Conservation (phyloP, 2,329 filamentous ascomycete species). For the Trichoderma breve region DNA sequence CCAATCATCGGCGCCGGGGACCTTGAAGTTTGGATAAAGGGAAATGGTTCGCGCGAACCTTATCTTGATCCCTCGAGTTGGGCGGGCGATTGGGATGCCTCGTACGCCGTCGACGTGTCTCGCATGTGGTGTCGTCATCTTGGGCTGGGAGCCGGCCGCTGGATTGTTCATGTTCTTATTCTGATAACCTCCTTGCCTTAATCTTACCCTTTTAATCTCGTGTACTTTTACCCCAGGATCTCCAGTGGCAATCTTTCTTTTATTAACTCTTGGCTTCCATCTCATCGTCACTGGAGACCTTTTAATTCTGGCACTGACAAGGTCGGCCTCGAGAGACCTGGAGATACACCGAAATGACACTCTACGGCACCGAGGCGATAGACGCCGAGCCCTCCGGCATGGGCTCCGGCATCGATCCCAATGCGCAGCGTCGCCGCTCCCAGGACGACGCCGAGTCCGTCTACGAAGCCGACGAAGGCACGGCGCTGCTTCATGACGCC, state of each 20-base stretch:
- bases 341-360: background rate
- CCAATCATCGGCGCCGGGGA: background rate
- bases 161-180: background rate
- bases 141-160: background rate
- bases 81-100: background rate
- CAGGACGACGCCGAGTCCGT: background rate
- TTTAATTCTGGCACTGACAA: background rate
- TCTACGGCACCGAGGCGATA: background rate
- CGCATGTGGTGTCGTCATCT: slow-evolving; percentile 10
- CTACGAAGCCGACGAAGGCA: slow-evolving; percentile 22
- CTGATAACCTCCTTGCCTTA: background rate
- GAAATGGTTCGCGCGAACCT: background rate
- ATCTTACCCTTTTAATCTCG: background rate
- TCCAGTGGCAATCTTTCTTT: background rate
- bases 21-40: background rate
- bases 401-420: background rate
- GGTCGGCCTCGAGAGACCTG: background rate
- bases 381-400: background rate
- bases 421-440: background rate
- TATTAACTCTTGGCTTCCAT: background rate
- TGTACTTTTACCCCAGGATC: background rate
- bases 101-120: slow-evolving; percentile 4
- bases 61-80: background rate
- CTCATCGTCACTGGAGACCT: background rate
- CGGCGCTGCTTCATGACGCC: slow-evolving; percentile 25